Evolutionary conservation across 1,284 basidiomycete species (phyloP).

Genomic region (Salmacisia buchloeana): DNA sequence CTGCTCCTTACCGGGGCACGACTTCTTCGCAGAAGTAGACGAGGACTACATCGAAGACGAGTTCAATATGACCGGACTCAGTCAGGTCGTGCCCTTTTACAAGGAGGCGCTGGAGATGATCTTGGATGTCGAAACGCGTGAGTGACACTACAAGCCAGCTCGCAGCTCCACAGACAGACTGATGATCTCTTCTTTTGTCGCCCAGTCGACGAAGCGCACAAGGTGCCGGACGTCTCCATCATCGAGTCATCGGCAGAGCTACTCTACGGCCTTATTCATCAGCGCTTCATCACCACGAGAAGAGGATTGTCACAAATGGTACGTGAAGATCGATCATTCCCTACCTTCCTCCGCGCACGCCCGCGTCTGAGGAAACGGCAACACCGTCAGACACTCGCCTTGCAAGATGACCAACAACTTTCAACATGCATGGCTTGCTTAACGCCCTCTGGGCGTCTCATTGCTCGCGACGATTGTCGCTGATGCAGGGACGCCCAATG

Average conservation of each 20-base stretch:
- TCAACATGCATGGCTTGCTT: slow-evolving; percentile 9
- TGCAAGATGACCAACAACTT: neutral
- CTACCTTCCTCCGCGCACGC: neutral
- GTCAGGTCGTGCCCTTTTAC: slow-evolving; percentile 93
- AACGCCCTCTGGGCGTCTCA: neutral
- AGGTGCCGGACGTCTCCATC: slow-evolving; percentile 79
- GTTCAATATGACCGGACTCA: slow-evolving; percentile 95
- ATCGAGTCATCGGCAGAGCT: slow-evolving; percentile 96
- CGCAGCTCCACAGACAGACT: neutral
- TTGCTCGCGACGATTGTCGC: neutral
- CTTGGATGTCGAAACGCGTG: slow-evolving; percentile 85
- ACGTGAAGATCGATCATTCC: slow-evolving; percentile 29
- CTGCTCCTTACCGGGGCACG: slow-evolving; percentile 94
- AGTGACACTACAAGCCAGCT: neutral
- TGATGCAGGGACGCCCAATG: too few species aligned
- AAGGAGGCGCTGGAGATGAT: slow-evolving; percentile 99
- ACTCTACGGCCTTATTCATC: slow-evolving; percentile 93
- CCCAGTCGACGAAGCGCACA: slow-evolving; percentile 74
- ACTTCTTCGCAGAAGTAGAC: slow-evolving; percentile 80
- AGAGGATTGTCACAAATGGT: slow-evolving; percentile 94
- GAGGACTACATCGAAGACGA: slow-evolving; percentile 99
- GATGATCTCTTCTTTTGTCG: neutral
- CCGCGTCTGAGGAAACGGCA: too few species aligned
- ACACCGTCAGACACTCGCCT: neutral
- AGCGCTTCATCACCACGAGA: slow-evolving; percentile 91